Percentiles rank a stretch among this genome's conserved stretches.
Conservation (phyloP, 2,329 filamentous ascomycete genomes). For the Colletotrichum aenigma region DNA sequence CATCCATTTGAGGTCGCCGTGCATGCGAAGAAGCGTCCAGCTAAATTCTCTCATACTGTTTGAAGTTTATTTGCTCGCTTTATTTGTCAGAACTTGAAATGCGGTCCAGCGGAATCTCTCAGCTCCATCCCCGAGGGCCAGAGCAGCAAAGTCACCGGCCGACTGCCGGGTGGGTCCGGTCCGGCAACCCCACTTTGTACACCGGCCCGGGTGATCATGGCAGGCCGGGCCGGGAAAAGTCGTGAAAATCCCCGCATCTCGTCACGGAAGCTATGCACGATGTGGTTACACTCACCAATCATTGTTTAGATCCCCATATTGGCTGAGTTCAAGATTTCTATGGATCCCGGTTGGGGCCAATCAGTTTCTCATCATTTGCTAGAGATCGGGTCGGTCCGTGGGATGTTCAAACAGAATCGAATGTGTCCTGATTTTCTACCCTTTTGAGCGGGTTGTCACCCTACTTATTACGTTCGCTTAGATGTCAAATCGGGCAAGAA, state of each 20-base stretch:
- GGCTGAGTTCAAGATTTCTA: too few relatives aligned
- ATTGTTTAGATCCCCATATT: background rate
- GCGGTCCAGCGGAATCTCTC: background rate
- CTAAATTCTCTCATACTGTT: too few relatives aligned
- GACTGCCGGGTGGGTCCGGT: background rate
- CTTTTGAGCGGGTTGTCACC: background rate
- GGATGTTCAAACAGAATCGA: background rate
- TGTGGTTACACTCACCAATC: background rate
- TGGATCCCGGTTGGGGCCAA: background rate
- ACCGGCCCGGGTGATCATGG: background rate
- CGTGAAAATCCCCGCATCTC: background rate
- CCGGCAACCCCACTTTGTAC: background rate
- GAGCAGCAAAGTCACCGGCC: background rate
- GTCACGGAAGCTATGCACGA: background rate
- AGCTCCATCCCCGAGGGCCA: constrained; percentile 12
- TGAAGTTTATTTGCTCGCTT: too few relatives aligned
- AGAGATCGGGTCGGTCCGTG: background rate
- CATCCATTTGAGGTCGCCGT: too few relatives aligned
- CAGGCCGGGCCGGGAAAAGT: background rate
- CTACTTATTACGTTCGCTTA: background rate
- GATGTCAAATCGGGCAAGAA: background rate
- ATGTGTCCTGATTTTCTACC: background rate
- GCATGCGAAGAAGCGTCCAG: too few relatives aligned
- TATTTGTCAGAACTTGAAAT: too few relatives aligned
- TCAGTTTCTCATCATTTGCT: background rate